phyloP scores from a whole-genome alignment of 495 filamentous ascomycete genomes.

The Symbiotaphrina buchneri region DNA sequence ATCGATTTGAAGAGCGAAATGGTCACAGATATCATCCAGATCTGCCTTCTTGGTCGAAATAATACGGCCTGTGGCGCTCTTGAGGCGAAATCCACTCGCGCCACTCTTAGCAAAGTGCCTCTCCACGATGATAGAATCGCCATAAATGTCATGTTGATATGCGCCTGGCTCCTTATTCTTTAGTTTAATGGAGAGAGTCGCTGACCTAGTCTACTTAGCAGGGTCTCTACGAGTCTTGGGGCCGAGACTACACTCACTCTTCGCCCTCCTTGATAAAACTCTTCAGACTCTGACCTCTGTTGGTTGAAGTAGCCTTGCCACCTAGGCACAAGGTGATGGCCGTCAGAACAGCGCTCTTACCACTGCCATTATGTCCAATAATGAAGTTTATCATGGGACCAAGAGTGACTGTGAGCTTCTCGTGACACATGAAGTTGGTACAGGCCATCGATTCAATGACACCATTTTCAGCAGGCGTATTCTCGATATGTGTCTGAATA shows the following conservation, averaged over 20 bases:
- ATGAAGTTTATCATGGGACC: slow-evolving; percentile 95
- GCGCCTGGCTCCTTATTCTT: slow-evolving; percentile 76
- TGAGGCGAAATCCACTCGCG: slow-evolving; percentile 68
- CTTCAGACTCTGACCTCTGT: slow-evolving; percentile 78
- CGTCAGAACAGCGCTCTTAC: slow-evolving; percentile 95
- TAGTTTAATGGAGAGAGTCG: slow-evolving; percentile 50
- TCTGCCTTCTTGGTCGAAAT: slow-evolving; percentile 70
- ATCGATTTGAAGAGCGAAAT: slow-evolving; percentile 81
- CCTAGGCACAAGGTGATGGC: slow-evolving; percentile 86
- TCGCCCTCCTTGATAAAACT: slow-evolving; percentile 79
- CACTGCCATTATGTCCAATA: slow-evolving; percentile 90
- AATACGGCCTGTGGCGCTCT: slow-evolving; percentile 41
- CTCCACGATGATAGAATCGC: slow-evolving; percentile 72
- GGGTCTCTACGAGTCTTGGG: slow-evolving; percentile 6
- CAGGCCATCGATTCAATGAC: slow-evolving; percentile 69
- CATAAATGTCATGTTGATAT: slow-evolving; percentile 64
- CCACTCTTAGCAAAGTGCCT: slow-evolving; percentile 67
- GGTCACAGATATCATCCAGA: slow-evolving; percentile 85
- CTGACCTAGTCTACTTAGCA: slow-evolving; percentile 9
- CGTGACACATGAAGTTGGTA: slow-evolving; percentile 91
- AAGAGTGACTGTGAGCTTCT: slow-evolving; percentile 52
- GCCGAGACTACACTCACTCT: slow-evolving; percentile 24
- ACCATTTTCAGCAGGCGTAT: slow-evolving; percentile 57
- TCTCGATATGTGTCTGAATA: slow-evolving; percentile 29
- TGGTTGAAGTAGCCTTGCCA: slow-evolving; percentile 86